phyloP scores from a whole-genome alignment of 371 early-diverging fungal genomes.

The Mucor irregularis region DNA sequence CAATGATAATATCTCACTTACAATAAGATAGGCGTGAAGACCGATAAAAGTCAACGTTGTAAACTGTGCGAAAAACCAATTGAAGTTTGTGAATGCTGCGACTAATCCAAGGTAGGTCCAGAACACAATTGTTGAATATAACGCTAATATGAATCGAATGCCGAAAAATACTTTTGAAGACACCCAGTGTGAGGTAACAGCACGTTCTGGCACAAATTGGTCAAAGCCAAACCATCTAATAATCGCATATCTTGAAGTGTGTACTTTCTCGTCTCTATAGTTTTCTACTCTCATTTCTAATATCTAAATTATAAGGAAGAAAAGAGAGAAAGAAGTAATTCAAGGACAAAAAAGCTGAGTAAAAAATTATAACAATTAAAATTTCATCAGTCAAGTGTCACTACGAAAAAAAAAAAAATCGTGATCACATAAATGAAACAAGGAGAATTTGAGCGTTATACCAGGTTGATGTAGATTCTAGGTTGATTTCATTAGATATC shows the following conservation, averaged over 20 bases:
- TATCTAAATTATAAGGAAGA: no score
- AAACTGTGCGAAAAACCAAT: constrained; percentile 44
- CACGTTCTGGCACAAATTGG: constrained; percentile 53
- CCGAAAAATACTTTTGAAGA: constrained; percentile 41
- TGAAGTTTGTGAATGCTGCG: not conserved
- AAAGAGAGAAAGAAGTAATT: no score
- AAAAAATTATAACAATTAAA: no score
- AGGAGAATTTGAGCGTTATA: no score
- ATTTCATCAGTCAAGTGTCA: no score
- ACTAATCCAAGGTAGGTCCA: constrained; percentile 40
- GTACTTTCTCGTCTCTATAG: no score
- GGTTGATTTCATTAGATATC: no score
- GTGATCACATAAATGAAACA: no score
- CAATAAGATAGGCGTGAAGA: constrained; percentile 51
- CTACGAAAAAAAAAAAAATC: no score
- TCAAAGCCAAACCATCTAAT: constrained; percentile 50
- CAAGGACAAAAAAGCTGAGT: no score
- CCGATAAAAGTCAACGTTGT: constrained; percentile 59
- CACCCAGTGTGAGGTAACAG: constrained; percentile 57
- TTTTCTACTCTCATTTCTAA: no score
- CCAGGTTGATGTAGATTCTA: no score
- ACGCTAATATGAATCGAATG: constrained; percentile 36
- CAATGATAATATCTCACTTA: constrained; percentile 24
- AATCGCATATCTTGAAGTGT: constrained; percentile 29
- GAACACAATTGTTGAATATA: constrained; percentile 45